Evolutionary conservation across 1,284 basidiomycete genomes (phyloP).

Genomic region (Anthracocystis setariae): DNA sequence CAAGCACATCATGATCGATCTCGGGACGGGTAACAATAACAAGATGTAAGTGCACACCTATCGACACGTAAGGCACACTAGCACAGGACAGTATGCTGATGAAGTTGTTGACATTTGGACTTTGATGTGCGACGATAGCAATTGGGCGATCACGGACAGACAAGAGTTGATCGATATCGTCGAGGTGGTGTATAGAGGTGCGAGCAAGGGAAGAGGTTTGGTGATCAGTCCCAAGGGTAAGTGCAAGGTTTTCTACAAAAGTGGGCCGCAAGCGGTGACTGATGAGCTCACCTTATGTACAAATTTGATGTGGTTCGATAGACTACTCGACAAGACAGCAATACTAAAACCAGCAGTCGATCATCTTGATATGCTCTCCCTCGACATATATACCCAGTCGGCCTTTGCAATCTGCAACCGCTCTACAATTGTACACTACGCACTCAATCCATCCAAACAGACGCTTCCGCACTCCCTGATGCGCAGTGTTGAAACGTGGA

Average conservation of each 20-base stretch:
- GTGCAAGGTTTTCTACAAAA: background rate
- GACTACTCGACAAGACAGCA: conserved; percentile 61
- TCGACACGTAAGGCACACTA: background rate
- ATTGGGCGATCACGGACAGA: conserved; percentile 66
- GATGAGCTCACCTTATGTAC: background rate
- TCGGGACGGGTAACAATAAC: conserved; percentile 99
- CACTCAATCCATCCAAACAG: background rate
- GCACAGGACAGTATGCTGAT: background rate
- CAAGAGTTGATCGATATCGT: conserved; percentile 88
- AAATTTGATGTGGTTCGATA: conserved; percentile 2
- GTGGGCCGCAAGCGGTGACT: background rate
- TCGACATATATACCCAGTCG: conserved; percentile 15
- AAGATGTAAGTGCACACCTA: conserved; percentile 74
- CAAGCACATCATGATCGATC: conserved; percentile 99
- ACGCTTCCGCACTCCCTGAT: too few relatives aligned
- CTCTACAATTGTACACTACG: conserved; percentile 8
- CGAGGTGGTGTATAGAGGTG: conserved; percentile 97
- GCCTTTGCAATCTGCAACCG: background rate
- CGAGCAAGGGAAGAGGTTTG: conserved; percentile 95
- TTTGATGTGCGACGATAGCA: conserved; percentile 16
- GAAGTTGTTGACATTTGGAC: background rate
- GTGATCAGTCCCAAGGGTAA: conserved; percentile 95
- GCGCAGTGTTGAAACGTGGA: too few relatives aligned
- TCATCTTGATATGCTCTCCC: background rate
- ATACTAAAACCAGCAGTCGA: conserved; percentile 28